Evolutionary conservation across 768 basidiomycete genomes (phyloP).

Genomic region (Boletus rubescentipes): DNA sequence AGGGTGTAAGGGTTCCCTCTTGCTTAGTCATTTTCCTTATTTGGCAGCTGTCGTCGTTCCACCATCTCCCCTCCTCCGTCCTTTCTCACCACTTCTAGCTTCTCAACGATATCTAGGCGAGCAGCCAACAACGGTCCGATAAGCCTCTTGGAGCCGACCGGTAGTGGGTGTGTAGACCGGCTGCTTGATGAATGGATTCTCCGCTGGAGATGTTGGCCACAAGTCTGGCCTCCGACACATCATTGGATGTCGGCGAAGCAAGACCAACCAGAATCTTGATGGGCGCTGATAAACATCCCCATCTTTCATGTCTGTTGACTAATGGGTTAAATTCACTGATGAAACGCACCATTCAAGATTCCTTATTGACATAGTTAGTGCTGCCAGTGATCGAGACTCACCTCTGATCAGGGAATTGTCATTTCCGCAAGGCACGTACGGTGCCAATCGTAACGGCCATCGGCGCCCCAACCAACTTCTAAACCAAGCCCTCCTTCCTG

Average conservation of each 20-base stretch:
- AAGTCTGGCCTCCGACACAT: constrained; percentile 23
- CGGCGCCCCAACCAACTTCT: constrained; percentile 14
- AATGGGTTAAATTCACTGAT: not conserved
- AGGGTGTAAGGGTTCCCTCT: constrained; percentile 23
- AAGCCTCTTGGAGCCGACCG: constrained; percentile 27
- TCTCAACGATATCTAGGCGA: constrained; percentile 24
- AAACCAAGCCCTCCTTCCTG: not conserved
- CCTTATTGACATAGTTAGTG: not conserved
- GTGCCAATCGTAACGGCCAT: constrained; percentile 20
- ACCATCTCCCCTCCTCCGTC: not conserved
- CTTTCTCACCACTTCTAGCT: not conserved
- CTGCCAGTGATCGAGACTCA: constrained; percentile 14
- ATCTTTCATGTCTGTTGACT: constrained; percentile 11
- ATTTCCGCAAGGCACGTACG: constrained; percentile 39
- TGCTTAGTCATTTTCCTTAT: constrained; percentile 27
- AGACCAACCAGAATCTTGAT: constrained; percentile 39
- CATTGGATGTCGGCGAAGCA: constrained; percentile 27
- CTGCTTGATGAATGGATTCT: constrained; percentile 40
- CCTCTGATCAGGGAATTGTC: constrained; percentile 44
- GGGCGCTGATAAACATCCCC: constrained; percentile 36
- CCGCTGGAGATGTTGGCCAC: constrained; percentile 40
- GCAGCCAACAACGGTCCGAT: constrained; percentile 35
- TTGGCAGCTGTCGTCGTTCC: constrained; percentile 21
- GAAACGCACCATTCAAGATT: constrained; percentile 5
- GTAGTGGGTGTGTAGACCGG: not conserved